Evolutionary conservation across 202 grass and related monocot genomes (phyloP).

Genomic region (Eragrostis tef): DNA sequence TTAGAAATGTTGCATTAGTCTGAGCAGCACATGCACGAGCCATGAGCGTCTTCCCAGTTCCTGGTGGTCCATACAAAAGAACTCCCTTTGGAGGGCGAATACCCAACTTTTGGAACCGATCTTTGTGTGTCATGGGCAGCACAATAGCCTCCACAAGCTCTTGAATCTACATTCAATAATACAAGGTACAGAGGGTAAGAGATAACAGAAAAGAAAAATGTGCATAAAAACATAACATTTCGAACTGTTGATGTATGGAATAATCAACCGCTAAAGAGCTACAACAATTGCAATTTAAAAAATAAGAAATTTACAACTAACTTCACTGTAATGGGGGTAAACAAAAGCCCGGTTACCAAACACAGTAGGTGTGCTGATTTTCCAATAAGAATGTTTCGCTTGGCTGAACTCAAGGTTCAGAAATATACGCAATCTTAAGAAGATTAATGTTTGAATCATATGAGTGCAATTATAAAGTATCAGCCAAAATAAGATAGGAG

Average conservation of each 20-base stretch:
- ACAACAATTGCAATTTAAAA: neutral
- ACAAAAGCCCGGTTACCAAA: constrained; percentile 30
- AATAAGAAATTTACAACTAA: too few species aligned
- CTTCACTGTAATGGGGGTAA: constrained; percentile 70
- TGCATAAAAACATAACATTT: neutral
- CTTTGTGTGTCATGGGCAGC: constrained; percentile 91
- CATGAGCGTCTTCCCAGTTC: constrained; percentile 95
- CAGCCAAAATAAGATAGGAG: neutral
- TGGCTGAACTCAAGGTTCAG: neutral
- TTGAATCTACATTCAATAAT: constrained; percentile 69
- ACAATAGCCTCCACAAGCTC: constrained; percentile 95
- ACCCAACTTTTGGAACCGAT: constrained; percentile 87
- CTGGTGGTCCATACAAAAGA: constrained; percentile 92
- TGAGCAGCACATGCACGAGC: constrained; percentile 93
- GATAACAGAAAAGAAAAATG: neutral
- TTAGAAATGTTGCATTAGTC: constrained; percentile 94
- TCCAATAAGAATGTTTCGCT: neutral
- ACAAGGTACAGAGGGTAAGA: constrained; percentile 11
- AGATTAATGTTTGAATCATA: neutral
- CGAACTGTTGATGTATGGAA: neutral
- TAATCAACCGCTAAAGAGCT: neutral
- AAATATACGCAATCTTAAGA: neutral
- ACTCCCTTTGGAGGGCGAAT: constrained; percentile 92
- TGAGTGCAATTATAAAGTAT: neutral
- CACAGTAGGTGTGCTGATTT: constrained; percentile 14